Conservation (phyloP, 257 asterid genomes). For the Solanum microdontum region DNA sequence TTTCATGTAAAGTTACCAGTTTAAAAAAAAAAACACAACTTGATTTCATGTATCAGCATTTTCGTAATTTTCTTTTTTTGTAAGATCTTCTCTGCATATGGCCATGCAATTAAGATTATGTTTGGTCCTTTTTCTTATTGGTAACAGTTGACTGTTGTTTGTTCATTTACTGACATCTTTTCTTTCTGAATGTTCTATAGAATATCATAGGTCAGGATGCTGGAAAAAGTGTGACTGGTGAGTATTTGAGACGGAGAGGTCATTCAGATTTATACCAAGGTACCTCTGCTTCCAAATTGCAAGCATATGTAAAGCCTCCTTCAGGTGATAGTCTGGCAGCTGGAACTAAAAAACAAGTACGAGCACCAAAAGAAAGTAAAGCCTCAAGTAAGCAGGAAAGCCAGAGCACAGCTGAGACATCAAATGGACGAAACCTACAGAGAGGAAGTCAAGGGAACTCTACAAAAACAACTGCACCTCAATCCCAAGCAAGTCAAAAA, state of each 20-base stretch:
- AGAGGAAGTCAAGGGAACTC: conserved; percentile 31
- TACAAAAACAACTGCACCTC: conserved; percentile 32
- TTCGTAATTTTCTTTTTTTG: neutral
- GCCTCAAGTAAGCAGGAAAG: conserved; percentile 31
- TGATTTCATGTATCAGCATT: neutral
- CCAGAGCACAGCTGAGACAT: conserved; percentile 18
- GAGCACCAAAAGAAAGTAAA: conserved; percentile 36
- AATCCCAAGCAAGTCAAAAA: conserved; percentile 17
- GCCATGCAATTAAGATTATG: neutral
- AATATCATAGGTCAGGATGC: conserved; percentile 83
- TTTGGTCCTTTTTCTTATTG: neutral
- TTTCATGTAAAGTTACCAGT: neutral
- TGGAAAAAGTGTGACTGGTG: conserved; percentile 53
- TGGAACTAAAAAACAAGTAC: conserved; percentile 43
- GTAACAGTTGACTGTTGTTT: neutral
- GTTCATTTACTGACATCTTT: neutral
- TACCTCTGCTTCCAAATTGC: conserved; percentile 44
- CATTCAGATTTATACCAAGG: conserved; percentile 22
- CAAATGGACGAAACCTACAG: conserved; percentile 22
- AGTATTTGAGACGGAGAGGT: conserved; percentile 81
- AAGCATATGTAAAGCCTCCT: conserved; percentile 75
- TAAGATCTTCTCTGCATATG: neutral
- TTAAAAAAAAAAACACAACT: neutral
- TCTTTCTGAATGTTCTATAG: conserved; percentile 20
- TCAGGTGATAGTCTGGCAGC: conserved; percentile 25